Percentiles rank a stretch among this genome's conserved stretches.
Evolutionary conservation across 2,329 filamentous ascomycete species (phyloP).

Genomic region (Cytospora mali): DNA sequence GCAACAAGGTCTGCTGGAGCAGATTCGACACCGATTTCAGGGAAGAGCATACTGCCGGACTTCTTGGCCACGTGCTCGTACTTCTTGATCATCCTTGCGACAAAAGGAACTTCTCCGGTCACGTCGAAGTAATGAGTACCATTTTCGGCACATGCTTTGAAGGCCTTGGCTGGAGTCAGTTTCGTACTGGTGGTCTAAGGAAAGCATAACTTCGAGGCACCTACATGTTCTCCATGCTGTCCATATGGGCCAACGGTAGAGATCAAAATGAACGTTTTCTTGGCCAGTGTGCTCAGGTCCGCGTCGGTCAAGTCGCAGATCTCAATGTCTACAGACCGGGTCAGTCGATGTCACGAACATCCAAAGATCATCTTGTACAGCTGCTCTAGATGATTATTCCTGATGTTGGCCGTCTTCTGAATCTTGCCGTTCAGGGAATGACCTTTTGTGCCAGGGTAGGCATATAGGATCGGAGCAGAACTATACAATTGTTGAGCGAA

Average conservation of each 20-base stretch:
- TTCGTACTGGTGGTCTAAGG: neutral
- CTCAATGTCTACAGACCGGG: slow-evolving; percentile 49
- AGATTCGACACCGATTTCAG: slow-evolving; percentile 65
- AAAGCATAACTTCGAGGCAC: neutral
- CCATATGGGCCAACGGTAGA: slow-evolving; percentile 63
- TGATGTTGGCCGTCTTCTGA: too few relatives aligned
- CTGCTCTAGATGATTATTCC: neutral
- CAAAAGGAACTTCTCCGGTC: slow-evolving; percentile 63
- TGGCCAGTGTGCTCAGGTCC: slow-evolving; percentile 52
- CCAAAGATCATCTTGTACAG: neutral
- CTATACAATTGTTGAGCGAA: neutral
- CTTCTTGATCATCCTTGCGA: slow-evolving; percentile 61
- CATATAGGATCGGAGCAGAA: too few relatives aligned
- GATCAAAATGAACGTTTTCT: slow-evolving; percentile 60
- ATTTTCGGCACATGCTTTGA: slow-evolving; percentile 63
- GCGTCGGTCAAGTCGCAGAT: slow-evolving; percentile 49
- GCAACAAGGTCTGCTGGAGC: slow-evolving; percentile 62
- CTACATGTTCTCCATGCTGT: slow-evolving; percentile 53
- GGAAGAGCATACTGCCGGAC: slow-evolving; percentile 61
- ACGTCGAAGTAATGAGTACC: slow-evolving; percentile 68
- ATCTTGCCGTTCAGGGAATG: neutral
- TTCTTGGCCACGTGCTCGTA: slow-evolving; percentile 56
- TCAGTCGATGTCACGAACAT: slow-evolving; percentile 1
- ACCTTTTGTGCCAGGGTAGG: neutral
- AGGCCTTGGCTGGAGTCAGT: slow-evolving; percentile 40